phyloP scores from a whole-genome alignment of 805 yeast species.

The Grigorovia jiainica region DNA sequence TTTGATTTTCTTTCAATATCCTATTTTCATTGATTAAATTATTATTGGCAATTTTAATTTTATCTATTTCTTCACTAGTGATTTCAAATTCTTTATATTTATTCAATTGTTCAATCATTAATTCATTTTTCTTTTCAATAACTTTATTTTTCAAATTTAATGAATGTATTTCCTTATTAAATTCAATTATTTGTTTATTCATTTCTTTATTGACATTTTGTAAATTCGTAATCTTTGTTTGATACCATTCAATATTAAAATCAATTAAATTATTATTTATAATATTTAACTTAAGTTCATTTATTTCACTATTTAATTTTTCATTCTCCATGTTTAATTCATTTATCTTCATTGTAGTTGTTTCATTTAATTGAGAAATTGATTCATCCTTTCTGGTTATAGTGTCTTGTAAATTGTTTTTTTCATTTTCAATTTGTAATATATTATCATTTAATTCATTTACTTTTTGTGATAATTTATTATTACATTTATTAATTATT shows the following conservation, averaged over 20 bases:
- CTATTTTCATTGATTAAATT: no score
- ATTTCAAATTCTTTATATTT: conserved; percentile 54
- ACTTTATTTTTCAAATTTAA: conserved; percentile 32
- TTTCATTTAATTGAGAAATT: no score
- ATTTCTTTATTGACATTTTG: conserved; percentile 22
- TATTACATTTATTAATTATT: background rate
- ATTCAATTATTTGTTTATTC: conserved; percentile 35
- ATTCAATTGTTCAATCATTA: conserved; percentile 37
- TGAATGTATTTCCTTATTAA: conserved; percentile 29
- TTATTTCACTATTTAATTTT: conserved; percentile 35
- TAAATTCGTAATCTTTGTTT: conserved; percentile 45
- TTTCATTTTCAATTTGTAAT: no score
- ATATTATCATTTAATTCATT: no score
- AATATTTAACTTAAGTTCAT: conserved; percentile 31
- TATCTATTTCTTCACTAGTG: conserved; percentile 61
- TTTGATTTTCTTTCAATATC: no score
- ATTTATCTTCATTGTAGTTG: no score
- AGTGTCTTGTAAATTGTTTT: no score
- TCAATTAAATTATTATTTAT: conserved; percentile 29
- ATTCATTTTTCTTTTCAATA: conserved; percentile 17
- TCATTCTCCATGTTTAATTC: conserved; percentile 28
- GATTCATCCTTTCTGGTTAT: no score
- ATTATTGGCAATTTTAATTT: conserved; percentile 34
- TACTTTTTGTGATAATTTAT: conserved; percentile 25
- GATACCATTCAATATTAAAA: conserved; percentile 40